Base-by-base conservation (phyloP, 2,329 filamentous ascomycete species). In the Trichophyton benhamiae region DNA sequence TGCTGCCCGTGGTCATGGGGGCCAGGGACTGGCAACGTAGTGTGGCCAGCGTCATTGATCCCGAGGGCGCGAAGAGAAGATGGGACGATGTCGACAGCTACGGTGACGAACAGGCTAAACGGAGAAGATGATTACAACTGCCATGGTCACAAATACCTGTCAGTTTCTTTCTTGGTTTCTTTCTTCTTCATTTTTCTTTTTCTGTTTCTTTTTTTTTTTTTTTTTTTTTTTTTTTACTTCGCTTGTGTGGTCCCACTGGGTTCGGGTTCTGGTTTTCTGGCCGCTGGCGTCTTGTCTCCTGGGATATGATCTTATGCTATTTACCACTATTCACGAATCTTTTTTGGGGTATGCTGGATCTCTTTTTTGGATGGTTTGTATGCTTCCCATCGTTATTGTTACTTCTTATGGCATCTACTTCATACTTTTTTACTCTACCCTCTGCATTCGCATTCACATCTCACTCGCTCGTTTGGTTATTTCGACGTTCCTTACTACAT, bases 1-100 rank as follows among this genome's bases (percentile, higher is more conserved):
- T 46, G 49, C 70, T 68, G 15, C 71, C 68, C n/a, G 68, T 75
- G 15, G 65, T 76, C 20, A 75, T 78, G 38, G 76, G 75, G 7
- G 75, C 76, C 9, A 70, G 75, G 59, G 76, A 78, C 59, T 78
- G 76, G 76, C 76, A 78, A 62, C 75, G 76, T 64, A 78, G 75
- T 63, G 76, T 78, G 62, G 76, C 76, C 15, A 78, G 76, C 64
- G 76, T 78, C 7, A 77, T 73, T 65, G 76, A 78, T 64, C 74
- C 76, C 13, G 72, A 76, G 42, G 76, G 76, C 11, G 61, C 77
- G 57, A 78, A 78, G 65, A 70, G 76, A 58, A 69, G 74, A 53
- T 78, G 75, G 75, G 73, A 76, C 20, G 36, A 59, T 38, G 15
- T 41, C 22, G 57, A 59, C 8, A 17, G 11, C 17, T 38, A 46